Percentiles rank a stretch among this genome's conserved stretches.
Conservation (phyloP, 2,329 filamentous ascomycete species). For the Dothideomycetes sp. region DNA sequence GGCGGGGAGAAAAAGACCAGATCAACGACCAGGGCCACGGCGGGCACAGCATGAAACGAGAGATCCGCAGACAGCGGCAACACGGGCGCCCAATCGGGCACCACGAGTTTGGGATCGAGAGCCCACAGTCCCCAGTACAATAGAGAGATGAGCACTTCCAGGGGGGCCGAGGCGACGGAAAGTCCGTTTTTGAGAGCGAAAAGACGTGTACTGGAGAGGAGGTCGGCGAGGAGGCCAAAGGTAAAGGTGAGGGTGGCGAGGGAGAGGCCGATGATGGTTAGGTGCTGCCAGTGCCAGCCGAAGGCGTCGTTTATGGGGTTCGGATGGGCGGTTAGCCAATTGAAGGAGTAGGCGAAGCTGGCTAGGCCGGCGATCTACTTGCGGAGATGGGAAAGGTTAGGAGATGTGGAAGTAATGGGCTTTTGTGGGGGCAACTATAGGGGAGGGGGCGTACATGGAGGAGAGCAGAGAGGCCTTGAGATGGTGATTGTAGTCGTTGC, state of each 20-base stretch:
- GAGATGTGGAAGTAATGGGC: no score
- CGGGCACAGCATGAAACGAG: constrained; percentile 56
- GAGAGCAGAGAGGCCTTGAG: constrained; percentile 49
- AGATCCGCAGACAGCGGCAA: constrained; percentile 44
- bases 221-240: constrained; percentile 52
- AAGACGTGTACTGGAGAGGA: constrained; percentile 45
- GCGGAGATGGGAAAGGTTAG: no score
- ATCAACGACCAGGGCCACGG: constrained; percentile 53
- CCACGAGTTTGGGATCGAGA: constrained; percentile 40
- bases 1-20: constrained; percentile 60
- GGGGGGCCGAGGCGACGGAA: constrained; percentile 53
- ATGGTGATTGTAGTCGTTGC: constrained; percentile 56
- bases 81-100: constrained; percentile 34
- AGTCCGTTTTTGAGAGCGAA: constrained; percentile 59
- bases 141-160: constrained; percentile 60
- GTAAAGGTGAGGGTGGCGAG: constrained; percentile 51
- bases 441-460: constrained; percentile 39
- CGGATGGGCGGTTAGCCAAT: constrained; percentile 25
- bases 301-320: constrained; percentile 42
- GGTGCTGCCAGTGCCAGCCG: constrained; percentile 60
- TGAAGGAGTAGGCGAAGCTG: constrained; percentile 34
- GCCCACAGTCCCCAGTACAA: constrained; percentile 57
- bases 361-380: constrained; percentile 30
- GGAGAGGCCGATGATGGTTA: constrained; percentile 62
- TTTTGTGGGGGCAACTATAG: no score